These are phyloP conservation scores for Blastobotrys mokoenaii DNA, from an alignment of 805 yeast genomes.

Conservation along the genomic window DNA sequence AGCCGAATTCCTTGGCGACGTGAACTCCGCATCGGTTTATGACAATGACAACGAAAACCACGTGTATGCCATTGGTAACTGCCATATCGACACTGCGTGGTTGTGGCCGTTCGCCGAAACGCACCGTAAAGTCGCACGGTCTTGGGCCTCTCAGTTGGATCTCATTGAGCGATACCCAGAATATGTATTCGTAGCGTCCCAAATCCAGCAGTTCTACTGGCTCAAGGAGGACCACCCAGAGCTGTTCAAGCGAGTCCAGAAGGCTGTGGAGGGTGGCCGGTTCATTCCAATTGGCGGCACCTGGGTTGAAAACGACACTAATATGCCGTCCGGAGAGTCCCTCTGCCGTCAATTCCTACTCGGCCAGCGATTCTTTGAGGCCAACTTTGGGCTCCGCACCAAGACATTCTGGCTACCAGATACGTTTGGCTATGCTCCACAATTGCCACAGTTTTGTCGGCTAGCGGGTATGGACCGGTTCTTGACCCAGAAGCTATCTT, in stretches of 20 bases:
- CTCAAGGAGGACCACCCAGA: constrained; percentile 79
- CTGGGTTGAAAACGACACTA: constrained; percentile 97
- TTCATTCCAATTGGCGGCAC: constrained; percentile 93
- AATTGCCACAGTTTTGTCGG: constrained; percentile 87
- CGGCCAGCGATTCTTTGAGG: constrained; percentile 80
- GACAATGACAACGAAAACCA: constrained; percentile 28
- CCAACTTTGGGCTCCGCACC: constrained; percentile 69
- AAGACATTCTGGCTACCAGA: constrained; percentile 92
- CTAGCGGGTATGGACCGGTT: constrained; percentile 78
- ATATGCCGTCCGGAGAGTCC: constrained; percentile 91
- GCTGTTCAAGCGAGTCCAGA: constrained; percentile 51
- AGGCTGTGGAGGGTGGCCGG: constrained; percentile 57
- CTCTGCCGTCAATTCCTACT: constrained; percentile 77
- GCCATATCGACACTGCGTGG: constrained; percentile 99
- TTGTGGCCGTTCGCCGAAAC: constrained; percentile 99
- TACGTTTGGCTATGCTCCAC: constrained; percentile 93
- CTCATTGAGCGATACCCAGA: constrained; percentile 85
- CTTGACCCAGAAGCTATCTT: constrained; percentile 86
- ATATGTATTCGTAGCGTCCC: constrained; percentile 89
- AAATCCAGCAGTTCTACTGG: constrained; percentile 95
- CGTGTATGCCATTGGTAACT: constrained; percentile 84
- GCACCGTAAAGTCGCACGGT: constrained; percentile 81
- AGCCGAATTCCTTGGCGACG: constrained; percentile 51
- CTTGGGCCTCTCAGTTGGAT: constrained; percentile 90
- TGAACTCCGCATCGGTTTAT: constrained; percentile 58